Evolutionary conservation across 306 rosid species (phyloP), one percentile per base, ranked within the genome.

Genomic region (Gastrolobium bilobum): DNA sequence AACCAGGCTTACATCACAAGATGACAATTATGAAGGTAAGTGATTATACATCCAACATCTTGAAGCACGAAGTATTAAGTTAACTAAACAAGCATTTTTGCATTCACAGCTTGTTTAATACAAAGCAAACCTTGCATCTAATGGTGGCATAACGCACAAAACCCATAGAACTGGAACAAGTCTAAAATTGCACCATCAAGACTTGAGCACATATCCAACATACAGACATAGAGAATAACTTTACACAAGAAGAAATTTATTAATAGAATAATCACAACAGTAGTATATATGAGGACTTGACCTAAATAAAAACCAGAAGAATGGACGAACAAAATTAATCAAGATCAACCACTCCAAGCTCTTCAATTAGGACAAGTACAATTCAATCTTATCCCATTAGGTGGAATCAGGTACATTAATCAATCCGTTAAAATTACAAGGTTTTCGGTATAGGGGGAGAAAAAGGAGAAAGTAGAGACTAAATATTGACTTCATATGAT

Each of bases 1-100:
- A 73, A 68, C 42, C 76, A 59, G 29, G 76, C 60, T 54, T 66
- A 13, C 46, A 63, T 68, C 63, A 50, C 54, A 34, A 72, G 11
- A 75, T 34, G 65, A 48, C 43, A 60, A 46, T 33, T 29, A 64
- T 14, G 52, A 67, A 68, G 54, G 31, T 4, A 61, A 46, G 48
- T 54, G 29, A 39, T 44, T 38, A 42, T 38, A 53, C 76, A 68
- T 68, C 83, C 68, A 77, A 84, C 65, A 68, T 42, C 43, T 26
- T 4, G 6, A 10, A 56, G 35, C 52, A 78, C 5, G 29, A 64
- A 44, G 63, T 68, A 50, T 34, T 51, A 3, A n/a, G 15, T 39
- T 67, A 43, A 67, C 82, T 53, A 48, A 82, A 82, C 34, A 11
- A 61, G 10, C 65, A 44, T 39, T 70, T 43, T 57, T 53, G 43